These are phyloP conservation scores for Saccharum hybrid DNA, from an alignment of 202 grass and related monocot genomes.

Conservation along the genomic window DNA sequence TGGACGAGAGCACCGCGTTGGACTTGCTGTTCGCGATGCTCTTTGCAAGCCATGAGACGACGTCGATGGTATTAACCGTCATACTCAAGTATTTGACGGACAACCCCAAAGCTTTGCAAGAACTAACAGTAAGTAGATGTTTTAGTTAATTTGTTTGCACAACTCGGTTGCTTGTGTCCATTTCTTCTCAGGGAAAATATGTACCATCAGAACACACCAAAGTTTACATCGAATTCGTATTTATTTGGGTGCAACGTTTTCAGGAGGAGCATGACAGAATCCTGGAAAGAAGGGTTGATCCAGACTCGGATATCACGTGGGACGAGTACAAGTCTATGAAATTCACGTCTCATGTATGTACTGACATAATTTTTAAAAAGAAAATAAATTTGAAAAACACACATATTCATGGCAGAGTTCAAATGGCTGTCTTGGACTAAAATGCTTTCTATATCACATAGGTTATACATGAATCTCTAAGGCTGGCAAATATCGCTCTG, in stretches of 20 bases:
- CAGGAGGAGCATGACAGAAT: constrained; percentile 53
- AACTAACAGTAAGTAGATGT: constrained; percentile 32
- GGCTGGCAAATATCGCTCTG: constrained; percentile 36
- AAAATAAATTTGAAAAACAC: neutral
- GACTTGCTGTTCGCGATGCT: constrained; percentile 49
- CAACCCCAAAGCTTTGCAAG: constrained; percentile 37
- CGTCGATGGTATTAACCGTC: constrained; percentile 39
- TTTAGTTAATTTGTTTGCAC: neutral
- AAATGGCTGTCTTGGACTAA: neutral
- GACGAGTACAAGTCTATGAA: constrained; percentile 58
- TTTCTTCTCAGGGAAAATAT: neutral
- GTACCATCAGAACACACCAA: no score
- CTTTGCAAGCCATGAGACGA: constrained; percentile 54
- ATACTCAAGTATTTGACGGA: constrained; percentile 34
- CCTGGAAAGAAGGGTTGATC: neutral
- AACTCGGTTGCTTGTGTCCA: neutral
- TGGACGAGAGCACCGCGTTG: constrained; percentile 41
- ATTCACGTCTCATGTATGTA: constrained; percentile 45
- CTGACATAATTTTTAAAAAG: neutral
- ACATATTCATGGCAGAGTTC: neutral
- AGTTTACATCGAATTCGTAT: neutral
- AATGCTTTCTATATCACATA: neutral
- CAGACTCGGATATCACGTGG: constrained; percentile 48
- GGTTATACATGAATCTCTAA: constrained; percentile 40
- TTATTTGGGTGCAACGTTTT: neutral